Conservation (phyloP, 805 yeast genomes). For the Cyberlindnera amylophila region DNA sequence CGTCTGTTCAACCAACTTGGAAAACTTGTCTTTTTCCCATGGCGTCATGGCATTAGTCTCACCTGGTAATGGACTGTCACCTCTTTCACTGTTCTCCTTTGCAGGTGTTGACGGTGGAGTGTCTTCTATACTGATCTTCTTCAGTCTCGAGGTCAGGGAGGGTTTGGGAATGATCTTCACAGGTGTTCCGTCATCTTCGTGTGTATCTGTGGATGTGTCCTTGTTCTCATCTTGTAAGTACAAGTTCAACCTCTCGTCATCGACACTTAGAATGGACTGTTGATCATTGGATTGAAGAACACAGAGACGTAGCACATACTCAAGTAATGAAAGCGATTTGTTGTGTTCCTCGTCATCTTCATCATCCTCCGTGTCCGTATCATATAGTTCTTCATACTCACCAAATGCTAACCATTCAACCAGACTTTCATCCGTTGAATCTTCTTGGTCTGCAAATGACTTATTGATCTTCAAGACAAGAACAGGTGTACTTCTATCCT, state of each 20-base stretch:
- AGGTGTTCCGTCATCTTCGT: not conserved
- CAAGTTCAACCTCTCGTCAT: slow-evolving; percentile 62
- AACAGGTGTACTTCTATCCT: slow-evolving; percentile 62
- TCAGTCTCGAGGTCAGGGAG: not conserved
- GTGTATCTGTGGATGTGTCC: slow-evolving; percentile 1
- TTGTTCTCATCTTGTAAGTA: slow-evolving; percentile 56
- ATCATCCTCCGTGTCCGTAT: slow-evolving; percentile 24
- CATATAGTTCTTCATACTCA: slow-evolving; percentile 4
- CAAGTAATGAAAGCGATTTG: not conserved
- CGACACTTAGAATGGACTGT: slow-evolving; percentile 45
- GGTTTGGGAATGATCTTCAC: not conserved
- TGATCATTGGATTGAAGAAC: slow-evolving; percentile 61
- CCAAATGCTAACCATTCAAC: slow-evolving; percentile 8
- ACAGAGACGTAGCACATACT: slow-evolving; percentile 52
- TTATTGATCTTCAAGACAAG: slow-evolving; percentile 51
- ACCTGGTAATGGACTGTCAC: slow-evolving; percentile 1
- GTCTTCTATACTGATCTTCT: not conserved
- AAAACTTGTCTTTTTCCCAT: slow-evolving; percentile 28
- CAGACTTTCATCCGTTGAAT: slow-evolving; percentile 15
- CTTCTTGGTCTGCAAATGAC: slow-evolving; percentile 22
- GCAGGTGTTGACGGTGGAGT: not conserved
- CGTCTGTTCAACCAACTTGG: slow-evolving; percentile 3
- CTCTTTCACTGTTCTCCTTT: not conserved
- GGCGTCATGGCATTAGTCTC: slow-evolving; percentile 18
- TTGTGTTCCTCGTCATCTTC: not conserved